Base-by-base conservation (phyloP, 208 protist genomes). In the Acanthamoeba healyi region DNA sequence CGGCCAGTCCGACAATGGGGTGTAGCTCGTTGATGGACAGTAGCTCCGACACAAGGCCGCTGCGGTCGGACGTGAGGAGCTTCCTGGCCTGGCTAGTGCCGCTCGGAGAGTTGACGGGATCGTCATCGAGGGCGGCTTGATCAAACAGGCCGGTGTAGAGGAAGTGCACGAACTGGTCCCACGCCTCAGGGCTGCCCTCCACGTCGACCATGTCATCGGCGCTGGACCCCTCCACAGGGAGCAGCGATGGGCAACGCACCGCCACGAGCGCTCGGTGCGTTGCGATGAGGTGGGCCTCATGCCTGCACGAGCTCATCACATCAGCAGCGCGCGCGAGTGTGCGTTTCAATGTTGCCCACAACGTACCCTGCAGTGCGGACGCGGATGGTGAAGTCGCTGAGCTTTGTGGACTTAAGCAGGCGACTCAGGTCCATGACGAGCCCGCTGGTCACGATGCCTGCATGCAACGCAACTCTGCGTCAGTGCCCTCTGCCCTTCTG, bases 81-180 rank as follows among this genome's bases (percentile, higher is more conserved):
- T 46, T 12, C 70, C 9, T 46, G 15, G 34, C 24, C 70, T 79
- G 5, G n/a, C 70, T 24, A 4, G 9, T 79, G n/a, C n/a, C n/a
- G n/a, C n/a, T n/a, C n/a, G n/a, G n/a, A n/a, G n/a, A n/a, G 9
- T 38, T 24, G 15, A 24, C 70, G 10, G 70, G 10, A 7, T 70
- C 61, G 7, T 70, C 61, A 7, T 26, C 19, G 61, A 12, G 14
- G 7, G 22, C 29, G 14, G 6, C 61, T 54, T 54, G 10, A 54
- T 54, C 49, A 79, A 79, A 79, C 29, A 79, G 70, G n/a, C 70
- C 70, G n/a, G 70, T 79, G 32, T 79, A 79, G 38, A 79, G 70
- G 32, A 46, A 79, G 36, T 79, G 70, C 7, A 44, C 70, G 26
- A 79, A 79, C 36, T 46, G 70, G 15, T 44, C 7, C 70, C 70